These are phyloP conservation scores for Kodamaea fukazawae DNA, from an alignment of 805 yeast species.

Conservation along the genomic window DNA sequence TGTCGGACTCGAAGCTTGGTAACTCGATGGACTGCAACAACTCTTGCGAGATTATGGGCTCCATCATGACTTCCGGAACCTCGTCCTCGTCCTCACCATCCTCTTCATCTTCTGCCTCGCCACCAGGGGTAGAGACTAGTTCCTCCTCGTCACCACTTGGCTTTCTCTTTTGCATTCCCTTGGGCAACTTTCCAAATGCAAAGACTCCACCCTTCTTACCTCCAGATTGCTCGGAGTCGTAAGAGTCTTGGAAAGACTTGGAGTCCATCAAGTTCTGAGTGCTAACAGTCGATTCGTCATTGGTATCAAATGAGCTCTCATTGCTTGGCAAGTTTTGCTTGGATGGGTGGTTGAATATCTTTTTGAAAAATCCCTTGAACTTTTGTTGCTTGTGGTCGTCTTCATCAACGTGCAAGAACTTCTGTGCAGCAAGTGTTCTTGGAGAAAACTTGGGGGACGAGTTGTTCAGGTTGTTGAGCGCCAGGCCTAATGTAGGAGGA, in stretches of 20 bases:
- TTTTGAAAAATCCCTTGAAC: constrained; percentile 3
- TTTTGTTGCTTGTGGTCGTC: not conserved
- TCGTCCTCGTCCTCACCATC: not conserved
- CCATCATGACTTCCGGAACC: not conserved
- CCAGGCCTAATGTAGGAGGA: not conserved
- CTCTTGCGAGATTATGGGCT: not conserved
- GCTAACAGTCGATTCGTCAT: no score
- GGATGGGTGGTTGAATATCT: constrained; percentile 2
- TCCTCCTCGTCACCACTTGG: not conserved
- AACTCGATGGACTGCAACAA: constrained; percentile 12
- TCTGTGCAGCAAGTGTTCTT: not conserved
- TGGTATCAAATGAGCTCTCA: no score
- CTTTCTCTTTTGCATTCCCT: not conserved
- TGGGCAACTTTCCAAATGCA: constrained; percentile 1
- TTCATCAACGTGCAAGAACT: not conserved
- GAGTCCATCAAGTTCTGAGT: not conserved
- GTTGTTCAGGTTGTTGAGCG: no score
- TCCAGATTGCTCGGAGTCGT: not conserved
- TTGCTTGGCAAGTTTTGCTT: no score
- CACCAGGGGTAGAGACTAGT: not conserved
- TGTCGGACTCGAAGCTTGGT: constrained; percentile 28
- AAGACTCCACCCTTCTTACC: not conserved
- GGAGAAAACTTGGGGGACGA: constrained; percentile 1
- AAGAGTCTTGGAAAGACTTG: constrained; percentile 3
- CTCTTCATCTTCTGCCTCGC: not conserved